A percentile compares a stretch with the other conserved stretches of the same genome.
Evolutionary conservation across 2,329 filamentous ascomycete species (phyloP).

Genomic region (Colletotrichum sidae): DNA sequence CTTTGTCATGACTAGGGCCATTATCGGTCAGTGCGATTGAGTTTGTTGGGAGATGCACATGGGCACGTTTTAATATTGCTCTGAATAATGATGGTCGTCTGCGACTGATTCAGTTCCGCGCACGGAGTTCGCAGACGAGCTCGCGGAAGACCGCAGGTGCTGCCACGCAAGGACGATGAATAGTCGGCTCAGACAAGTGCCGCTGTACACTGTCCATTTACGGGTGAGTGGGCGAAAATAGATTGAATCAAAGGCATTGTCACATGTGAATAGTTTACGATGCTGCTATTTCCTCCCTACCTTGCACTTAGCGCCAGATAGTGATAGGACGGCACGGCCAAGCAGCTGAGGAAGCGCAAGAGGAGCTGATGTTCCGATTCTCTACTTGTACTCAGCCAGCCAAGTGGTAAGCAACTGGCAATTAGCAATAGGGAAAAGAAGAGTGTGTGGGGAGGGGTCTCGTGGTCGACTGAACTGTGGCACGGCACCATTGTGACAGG

Average conservation of each 20-base stretch:
- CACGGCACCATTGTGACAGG: conserved; percentile 6
- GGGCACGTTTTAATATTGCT: neutral
- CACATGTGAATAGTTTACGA: conserved; percentile 35
- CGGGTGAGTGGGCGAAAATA: neutral
- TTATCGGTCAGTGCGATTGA: conserved; percentile 8
- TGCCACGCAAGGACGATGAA: too few species aligned
- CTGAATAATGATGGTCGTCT: neutral
- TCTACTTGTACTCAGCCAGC: neutral
- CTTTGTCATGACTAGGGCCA: conserved; percentile 30
- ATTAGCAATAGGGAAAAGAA: conserved; percentile 17
- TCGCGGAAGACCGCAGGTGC: neutral
- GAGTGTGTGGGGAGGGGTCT: conserved; percentile 29
- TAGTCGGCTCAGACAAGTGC: neutral
- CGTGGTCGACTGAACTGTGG: conserved; percentile 21
- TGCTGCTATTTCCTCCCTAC: too few species aligned
- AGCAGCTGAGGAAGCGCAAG: conserved; percentile 11
- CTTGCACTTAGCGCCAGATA: conserved; percentile 17
- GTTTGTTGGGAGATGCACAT: conserved; percentile 24
- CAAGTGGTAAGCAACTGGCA: neutral
- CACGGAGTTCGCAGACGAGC: conserved; percentile 2
- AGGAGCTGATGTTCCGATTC: conserved; percentile 15
- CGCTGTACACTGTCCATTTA: neutral
- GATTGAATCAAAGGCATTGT: conserved; percentile 18
- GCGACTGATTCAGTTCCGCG: conserved; percentile 8
- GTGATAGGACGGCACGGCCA: conserved; percentile 30